A percentile compares a stretch with the other conserved stretches of the same genome.
Conservation (phyloP, 1,284 basidiomycete species). For the Schizophyllum commune region DNA sequence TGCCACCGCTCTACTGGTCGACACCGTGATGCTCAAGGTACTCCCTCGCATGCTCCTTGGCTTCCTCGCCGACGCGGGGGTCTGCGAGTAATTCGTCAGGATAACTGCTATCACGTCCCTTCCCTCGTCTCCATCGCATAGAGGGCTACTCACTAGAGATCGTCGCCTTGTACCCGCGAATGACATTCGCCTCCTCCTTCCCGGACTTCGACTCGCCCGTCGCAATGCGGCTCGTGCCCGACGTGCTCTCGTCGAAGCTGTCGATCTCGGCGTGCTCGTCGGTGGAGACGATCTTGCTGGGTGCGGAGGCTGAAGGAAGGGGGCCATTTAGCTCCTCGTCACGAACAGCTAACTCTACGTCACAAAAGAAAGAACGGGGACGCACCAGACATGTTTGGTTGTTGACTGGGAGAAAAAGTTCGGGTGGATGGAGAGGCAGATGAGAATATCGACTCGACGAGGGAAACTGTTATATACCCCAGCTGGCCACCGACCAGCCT, state of each 20-base stretch:
- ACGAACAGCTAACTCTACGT: no score
- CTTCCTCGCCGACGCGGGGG: conserved; percentile 32
- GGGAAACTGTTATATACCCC: no score
- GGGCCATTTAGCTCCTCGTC: no score
- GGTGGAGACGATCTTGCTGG: not conserved
- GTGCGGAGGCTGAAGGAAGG: not conserved
- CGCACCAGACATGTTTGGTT: no score
- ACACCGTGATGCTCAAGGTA: conserved; percentile 21
- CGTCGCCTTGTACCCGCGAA: not conserved
- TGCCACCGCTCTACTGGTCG: not conserved
- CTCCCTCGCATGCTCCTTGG: conserved; percentile 44
- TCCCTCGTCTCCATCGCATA: not conserved
- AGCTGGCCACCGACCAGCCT: no score
- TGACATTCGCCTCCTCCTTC: not conserved
- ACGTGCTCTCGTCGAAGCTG: not conserved
- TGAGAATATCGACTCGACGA: no score
- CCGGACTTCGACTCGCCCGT: not conserved
- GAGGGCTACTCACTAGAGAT: not conserved
- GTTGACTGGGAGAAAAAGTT: no score
- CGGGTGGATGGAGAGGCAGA: no score
- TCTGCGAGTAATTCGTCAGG: conserved; percentile 17
- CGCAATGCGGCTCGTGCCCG: not conserved
- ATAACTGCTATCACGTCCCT: no score
- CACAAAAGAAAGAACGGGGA: no score
- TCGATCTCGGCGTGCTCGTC: not conserved